These are phyloP conservation scores for Aspergillus steynii DNA, from an alignment of 495 filamentous ascomycete species.

Conservation along the genomic window DNA sequence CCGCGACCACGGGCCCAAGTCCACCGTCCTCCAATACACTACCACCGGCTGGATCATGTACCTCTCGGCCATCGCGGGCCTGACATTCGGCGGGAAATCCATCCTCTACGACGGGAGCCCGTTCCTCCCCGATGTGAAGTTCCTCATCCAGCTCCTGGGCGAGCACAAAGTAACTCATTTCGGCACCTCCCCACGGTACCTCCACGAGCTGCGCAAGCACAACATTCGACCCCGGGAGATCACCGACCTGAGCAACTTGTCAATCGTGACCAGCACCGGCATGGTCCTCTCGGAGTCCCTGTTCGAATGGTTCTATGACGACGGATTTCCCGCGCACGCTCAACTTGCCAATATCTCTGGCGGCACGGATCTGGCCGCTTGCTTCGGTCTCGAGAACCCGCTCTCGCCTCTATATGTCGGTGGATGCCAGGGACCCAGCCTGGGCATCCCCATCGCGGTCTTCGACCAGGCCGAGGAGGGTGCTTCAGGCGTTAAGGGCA, in stretches of 20 bases:
- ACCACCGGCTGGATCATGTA: slow-evolving; percentile 89
- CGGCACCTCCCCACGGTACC: slow-evolving; percentile 73
- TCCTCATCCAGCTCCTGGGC: slow-evolving; percentile 61
- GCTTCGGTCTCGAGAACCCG: slow-evolving; percentile 66
- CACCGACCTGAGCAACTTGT: slow-evolving; percentile 58
- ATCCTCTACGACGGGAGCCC: slow-evolving; percentile 77
- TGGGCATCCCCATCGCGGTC: slow-evolving; percentile 65
- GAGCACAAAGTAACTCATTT: slow-evolving; percentile 49
- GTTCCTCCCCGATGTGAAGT: slow-evolving; percentile 62
- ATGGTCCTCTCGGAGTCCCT: slow-evolving; percentile 73
- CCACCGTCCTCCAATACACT: slow-evolving; percentile 55
- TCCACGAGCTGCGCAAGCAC: slow-evolving; percentile 65
- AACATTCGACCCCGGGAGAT: slow-evolving; percentile 58
- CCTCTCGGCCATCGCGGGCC: slow-evolving; percentile 49
- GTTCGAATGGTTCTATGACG: slow-evolving; percentile 82
- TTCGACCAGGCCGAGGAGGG: slow-evolving; percentile 61
- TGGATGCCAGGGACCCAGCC: slow-evolving; percentile 61
- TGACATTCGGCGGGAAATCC: slow-evolving; percentile 56
- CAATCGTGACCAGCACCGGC: slow-evolving; percentile 64
- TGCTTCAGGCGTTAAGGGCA: slow-evolving; percentile 50
- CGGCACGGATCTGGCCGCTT: slow-evolving; percentile 74
- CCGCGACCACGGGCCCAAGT: slow-evolving; percentile 47
- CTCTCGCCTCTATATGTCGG: slow-evolving; percentile 69
- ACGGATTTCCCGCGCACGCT: slow-evolving; percentile 61
- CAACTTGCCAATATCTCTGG: slow-evolving; percentile 74